Base-by-base conservation (phyloP, 108 stramenopile species). In the Nitzschia palea region DNA sequence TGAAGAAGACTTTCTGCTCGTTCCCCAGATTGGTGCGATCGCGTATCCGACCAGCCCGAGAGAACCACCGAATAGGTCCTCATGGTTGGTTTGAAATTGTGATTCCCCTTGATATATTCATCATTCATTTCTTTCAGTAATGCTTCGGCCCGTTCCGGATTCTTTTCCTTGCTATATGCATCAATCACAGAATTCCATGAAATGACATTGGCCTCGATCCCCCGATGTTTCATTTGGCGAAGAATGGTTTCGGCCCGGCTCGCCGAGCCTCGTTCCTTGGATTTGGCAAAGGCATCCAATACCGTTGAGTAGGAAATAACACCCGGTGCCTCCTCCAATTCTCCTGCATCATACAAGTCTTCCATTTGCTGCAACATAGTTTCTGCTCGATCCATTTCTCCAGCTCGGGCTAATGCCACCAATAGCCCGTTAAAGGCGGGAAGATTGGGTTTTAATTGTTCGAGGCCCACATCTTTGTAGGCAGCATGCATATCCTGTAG, bases 291-390 rank as follows among this genome's bases (percentile, higher is more conserved):
- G 22, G 81, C 77, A 59, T 86, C 81, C 45, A 90, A 83, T 37
- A 87, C 80, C 31, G 86, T 82, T 25, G 79, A 82, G 53, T 87
- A 90, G 22, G 86, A 86, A 42, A 85, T 82, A 9, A 86, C 84
- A 44, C 77, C 84, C 32, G 89, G 89, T 52, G 68, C 79, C 59
- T 82, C 80, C n/a, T 71, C 63, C 48, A 82, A 62, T 55, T 89
- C 80, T 42, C 81, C 83, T 17, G 81, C 70, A 26, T 81, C 81
- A 56, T 89, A 83, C 60, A 82, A 76, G 51, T 79, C 72, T 56
- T 89, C 81, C 86, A 89, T 86, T 35, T 84, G 64, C 31, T 79
- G 62, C 55, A 89, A 74, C 17, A 89, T 30, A n/a, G 65, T 15
- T 55, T 77, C 61, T 5, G 68, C 76, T 55, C 57, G 42, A 0